Conservation (phyloP, 176 grass and related monocot genomes). For the Eleusine indica region DNA sequence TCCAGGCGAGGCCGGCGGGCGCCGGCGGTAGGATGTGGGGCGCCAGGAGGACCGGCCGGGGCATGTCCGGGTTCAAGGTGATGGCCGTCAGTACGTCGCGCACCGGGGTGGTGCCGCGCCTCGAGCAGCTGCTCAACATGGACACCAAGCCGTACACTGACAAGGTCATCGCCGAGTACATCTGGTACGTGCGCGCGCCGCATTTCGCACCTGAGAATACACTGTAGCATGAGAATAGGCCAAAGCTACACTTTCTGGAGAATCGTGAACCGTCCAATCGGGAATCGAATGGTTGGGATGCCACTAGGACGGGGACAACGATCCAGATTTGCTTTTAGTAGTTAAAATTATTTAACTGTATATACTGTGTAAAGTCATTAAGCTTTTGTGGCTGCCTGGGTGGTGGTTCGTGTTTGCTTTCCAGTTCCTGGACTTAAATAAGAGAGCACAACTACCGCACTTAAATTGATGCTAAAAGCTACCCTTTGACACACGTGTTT, state of each 20-base stretch:
- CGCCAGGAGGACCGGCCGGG: constrained; percentile 50
- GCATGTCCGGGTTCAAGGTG: constrained; percentile 76
- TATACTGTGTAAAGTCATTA: background rate
- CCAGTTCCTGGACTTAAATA: constrained; percentile 33
- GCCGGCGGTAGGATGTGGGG: constrained; percentile 63
- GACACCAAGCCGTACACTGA: constrained; percentile 80
- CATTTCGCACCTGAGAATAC: background rate
- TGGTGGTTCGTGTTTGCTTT: constrained; percentile 32
- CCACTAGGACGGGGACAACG: background rate
- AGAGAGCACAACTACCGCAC: background rate
- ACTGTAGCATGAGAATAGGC: background rate
- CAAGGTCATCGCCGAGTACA: constrained; percentile 94
- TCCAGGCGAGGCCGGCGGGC: constrained; percentile 39
- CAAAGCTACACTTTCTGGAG: constrained; percentile 16
- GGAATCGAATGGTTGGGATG: background rate
- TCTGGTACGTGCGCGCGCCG: constrained; percentile 64
- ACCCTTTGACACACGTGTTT: constrained; percentile 14
- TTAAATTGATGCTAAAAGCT: background rate
- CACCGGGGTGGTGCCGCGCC: constrained; percentile 67
- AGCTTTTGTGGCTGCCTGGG: background rate
- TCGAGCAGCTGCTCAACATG: constrained; percentile 92
- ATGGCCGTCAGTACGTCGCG: constrained; percentile 57
- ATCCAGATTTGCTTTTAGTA: background rate
- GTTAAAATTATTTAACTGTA: background rate
- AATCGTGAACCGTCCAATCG: background rate